Evolutionary conservation across 2,329 filamentous ascomycete genomes (phyloP), one percentile per base, ranked within the genome.

Genomic region (Blastomyces parvus): DNA sequence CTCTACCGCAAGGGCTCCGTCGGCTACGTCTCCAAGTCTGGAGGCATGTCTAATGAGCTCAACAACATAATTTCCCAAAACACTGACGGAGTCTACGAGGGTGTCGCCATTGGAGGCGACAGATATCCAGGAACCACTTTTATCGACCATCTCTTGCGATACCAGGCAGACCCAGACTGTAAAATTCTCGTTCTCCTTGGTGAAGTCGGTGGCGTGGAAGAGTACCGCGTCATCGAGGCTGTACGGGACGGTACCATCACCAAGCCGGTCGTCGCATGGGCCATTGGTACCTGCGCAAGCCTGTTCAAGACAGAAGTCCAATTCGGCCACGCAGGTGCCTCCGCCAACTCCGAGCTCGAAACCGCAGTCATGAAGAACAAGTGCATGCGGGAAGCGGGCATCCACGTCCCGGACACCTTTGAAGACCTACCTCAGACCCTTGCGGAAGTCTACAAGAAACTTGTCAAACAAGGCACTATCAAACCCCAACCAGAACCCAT

Each of bases 291-390:
- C 72, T 97, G 95, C 79, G 94, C 94, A 68, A 93, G 90, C 85
- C 94, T 99, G 91, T 96, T 99, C 84, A 97, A 96, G 88, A 99
- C 94, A 50, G 94, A 99, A 83, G 94, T 99, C 56, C 94, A 99
- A 80, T 99, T 99, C 81, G 94, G 94, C 74, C 94, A 99, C 83
- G 94, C 94, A 73, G 94, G 94, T 81, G 91, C 94, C 62, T 97
- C 97, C 71, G 94, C 94, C 84, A 99, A 99, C 87, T 99, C 94
- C 64, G 90, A 97, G 81, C 91, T 99, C 72, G 94, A 99, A 86
- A 97, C 94, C 65, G 94, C 94, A 64, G 88, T 90, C 64, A 85
- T 84, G 79, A 99, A 99, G 90, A 99, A 99, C 87, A 87, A 94
- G 86, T 85, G 84, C 72, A 99, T 99, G 94, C 88, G 84, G 73